These are phyloP conservation scores for Naganishia liquefaciens DNA, from an alignment of 1,284 basidiomycete genomes.

Conservation along the genomic window DNA sequence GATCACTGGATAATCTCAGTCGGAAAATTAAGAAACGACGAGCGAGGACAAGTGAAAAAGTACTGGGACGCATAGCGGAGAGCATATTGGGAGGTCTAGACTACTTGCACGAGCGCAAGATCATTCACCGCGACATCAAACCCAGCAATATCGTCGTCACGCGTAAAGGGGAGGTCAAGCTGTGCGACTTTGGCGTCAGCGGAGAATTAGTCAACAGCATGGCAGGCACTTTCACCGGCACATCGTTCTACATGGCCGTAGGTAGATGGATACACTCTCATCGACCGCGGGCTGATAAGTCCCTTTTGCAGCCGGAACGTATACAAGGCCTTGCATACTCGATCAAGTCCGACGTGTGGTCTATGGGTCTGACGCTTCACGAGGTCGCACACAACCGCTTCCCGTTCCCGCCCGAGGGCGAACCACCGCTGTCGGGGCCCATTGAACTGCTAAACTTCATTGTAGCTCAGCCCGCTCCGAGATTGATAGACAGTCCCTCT, in stretches of 20 bases:
- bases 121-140: constrained; percentile 97
- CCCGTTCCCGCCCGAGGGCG: constrained; percentile 85
- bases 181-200: constrained; percentile 95
- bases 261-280: constrained; percentile 51
- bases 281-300: constrained; percentile 5
- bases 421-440: constrained; percentile 66
- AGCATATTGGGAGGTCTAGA: constrained; percentile 86
- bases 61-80: constrained; percentile 79
- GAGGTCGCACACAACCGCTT: constrained; percentile 93
- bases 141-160: constrained; percentile 93
- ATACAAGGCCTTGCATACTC: constrained; percentile 86
- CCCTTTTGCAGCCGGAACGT: constrained; percentile 74
- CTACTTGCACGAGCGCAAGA: constrained; percentile 86
- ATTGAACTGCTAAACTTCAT: constrained; percentile 95
- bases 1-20: constrained; percentile 77
- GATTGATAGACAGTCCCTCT: constrained; percentile 62
- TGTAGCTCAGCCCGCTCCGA: constrained; percentile 78
- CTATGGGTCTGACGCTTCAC: constrained; percentile 85
- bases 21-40: constrained; percentile 78
- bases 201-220: constrained; percentile 88
- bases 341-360: constrained; percentile 98
- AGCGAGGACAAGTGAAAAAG: constrained; percentile 83
- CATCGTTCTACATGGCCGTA: constrained; percentile 96
- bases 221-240: constrained; percentile 94
- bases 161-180: constrained; percentile 79